phyloP scores from a whole-genome alignment of 371 early-diverging fungal species.

The Coemansia sp. region DNA sequence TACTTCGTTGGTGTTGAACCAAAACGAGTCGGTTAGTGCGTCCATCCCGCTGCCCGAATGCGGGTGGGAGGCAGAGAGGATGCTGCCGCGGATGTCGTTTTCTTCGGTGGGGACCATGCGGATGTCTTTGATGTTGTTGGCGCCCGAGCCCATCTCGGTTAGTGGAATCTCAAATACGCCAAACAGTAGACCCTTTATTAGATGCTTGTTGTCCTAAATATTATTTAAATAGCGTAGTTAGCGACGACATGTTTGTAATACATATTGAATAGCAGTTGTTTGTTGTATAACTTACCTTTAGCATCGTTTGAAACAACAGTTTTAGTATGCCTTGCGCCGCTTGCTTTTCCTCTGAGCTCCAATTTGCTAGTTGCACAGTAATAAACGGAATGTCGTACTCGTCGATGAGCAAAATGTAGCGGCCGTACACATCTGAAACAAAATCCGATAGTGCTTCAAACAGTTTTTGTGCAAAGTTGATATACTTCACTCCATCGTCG shows the following conservation, averaged over 20 bases:
- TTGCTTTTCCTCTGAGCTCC: constrained; percentile 11
- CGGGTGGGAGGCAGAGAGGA: constrained; percentile 8
- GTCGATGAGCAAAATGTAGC: constrained; percentile 32
- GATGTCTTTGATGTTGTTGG: constrained; percentile 33
- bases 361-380: constrained; percentile 7
- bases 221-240: background rate
- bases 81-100: constrained; percentile 15
- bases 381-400: constrained; percentile 46
- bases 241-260: background rate
- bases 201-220: constrained; percentile 16
- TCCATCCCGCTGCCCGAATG: constrained; percentile 29
- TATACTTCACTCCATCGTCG: background rate
- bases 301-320: constrained; percentile 18
- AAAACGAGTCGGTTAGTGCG: constrained; percentile 25
- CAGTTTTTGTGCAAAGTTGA: background rate
- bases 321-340: constrained; percentile 7
- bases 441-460: constrained; percentile 7
- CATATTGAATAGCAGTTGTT: too few relatives aligned
- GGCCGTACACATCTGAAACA: constrained; percentile 6
- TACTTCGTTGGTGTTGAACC: constrained; percentile 32
- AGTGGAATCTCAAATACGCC: constrained; percentile 29
- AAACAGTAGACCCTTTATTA: constrained; percentile 19
- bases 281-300: constrained; percentile 17
- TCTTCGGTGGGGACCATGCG: constrained; percentile 27
- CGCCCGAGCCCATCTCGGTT: constrained; percentile 33